A percentile compares a stretch with the other conserved stretches of the same genome.
phyloP scores from a whole-genome alignment of 2,329 filamentous ascomycete genomes.

The Rhynchosporium graminicola region DNA sequence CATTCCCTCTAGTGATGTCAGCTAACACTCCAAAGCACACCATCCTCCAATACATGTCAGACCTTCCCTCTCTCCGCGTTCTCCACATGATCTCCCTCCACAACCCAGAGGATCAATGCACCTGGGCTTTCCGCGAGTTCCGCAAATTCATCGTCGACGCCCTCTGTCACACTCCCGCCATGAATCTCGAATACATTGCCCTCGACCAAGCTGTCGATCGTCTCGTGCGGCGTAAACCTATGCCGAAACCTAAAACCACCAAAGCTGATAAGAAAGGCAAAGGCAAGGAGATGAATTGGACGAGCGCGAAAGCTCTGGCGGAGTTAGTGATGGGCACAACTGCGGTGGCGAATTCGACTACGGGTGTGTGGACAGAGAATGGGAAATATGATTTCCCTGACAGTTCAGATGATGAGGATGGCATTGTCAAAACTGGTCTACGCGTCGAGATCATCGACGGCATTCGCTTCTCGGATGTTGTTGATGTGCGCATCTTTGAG shows the following conservation, averaged over 20 bases:
- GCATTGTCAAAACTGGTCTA: constrained; percentile 29
- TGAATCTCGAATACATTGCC: constrained; percentile 60
- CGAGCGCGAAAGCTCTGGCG: constrained; percentile 10
- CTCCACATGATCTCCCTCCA: constrained; percentile 57
- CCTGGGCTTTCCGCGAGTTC: constrained; percentile 58
- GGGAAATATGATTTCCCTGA: constrained; percentile 30
- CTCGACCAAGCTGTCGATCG: constrained; percentile 53
- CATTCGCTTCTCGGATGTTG: constrained; percentile 48
- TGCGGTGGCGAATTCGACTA: background rate
- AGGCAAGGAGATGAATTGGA: constrained; percentile 40
- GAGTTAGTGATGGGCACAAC: constrained; percentile 12
- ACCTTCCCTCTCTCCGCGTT: constrained; percentile 52
- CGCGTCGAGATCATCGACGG: constrained; percentile 46
- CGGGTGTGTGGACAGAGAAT: constrained; percentile 9
- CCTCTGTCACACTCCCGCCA: constrained; percentile 54
- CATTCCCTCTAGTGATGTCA: background rate
- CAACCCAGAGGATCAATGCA: constrained; percentile 57
- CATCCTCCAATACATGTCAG: constrained; percentile 55
- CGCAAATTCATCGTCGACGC: constrained; percentile 60
- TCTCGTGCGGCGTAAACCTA: constrained; percentile 44
- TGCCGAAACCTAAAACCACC: constrained; percentile 25
- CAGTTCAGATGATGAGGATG: constrained; percentile 39
- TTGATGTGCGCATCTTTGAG: constrained; percentile 57
- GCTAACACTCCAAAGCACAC: constrained; percentile 49
- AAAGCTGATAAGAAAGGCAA: constrained; percentile 39